Base-by-base conservation (phyloP, 441 rosid genomes). In the Euphorbia schlechtendalii region DNA sequence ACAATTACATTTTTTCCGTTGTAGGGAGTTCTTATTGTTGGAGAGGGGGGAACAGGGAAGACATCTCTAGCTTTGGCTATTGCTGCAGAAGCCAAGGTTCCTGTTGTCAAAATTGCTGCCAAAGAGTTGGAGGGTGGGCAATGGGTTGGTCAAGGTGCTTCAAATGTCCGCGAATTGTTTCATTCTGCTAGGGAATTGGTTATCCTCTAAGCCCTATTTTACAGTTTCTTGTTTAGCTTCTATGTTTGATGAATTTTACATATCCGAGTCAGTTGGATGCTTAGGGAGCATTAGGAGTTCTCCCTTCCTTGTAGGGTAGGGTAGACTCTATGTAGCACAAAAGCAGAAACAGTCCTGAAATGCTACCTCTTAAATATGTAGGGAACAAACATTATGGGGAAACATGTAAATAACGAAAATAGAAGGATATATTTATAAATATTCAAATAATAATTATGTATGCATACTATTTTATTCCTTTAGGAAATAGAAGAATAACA, bases 131-230 rank as follows among this genome's bases (percentile, higher is more conserved):
- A 93, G 83, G 97, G 95, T 75, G 98, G 98, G 48, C 76, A 86
- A 40, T 93, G 97, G 98, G 97, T 93, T 79, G 98, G 98, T 64
- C 98, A 93, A 79, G 85, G 98, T 79, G 98, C 98, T 59, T 88
- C 98, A 10, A 93, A 93, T 80, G 90, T 90, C 76, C 85, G 98
- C 76, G 98, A 93, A 79, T 85, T 93, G 78, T 93, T 93, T 82
- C 97, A 90, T 78, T 85, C 98, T 63, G 98, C 98, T 48, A 87
- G 98, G 77, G 97, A 93, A 73, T 72, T 93, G 96, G 98, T 93
- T 73, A 74, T 66, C 68, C 71, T 63, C 56, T 51, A 66, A 59
- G 17, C 77, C 71, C 71, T 52, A n/a, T 43, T 56, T n/a, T 63
- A 48, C 57, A 32, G 36, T 69, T 73, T 65, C 61, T 55, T 56